These are phyloP conservation scores for Teunomyces tritomae DNA, from an alignment of 805 yeast genomes.

Conservation along the genomic window DNA sequence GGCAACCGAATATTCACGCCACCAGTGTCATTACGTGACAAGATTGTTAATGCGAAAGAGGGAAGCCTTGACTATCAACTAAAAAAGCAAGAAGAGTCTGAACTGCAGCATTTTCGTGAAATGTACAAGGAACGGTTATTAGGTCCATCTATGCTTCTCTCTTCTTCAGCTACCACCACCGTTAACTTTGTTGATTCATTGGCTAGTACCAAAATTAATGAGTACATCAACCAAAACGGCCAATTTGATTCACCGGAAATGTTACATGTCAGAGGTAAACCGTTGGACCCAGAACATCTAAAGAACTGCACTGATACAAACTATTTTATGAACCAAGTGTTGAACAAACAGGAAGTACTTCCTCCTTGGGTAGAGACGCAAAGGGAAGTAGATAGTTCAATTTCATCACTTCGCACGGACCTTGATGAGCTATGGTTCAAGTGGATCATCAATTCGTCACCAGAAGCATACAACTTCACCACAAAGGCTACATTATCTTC, in stretches of 20 bases:
- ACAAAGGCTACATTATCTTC: neutral
- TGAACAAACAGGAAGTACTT: constrained; percentile 69
- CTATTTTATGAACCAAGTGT: constrained; percentile 74
- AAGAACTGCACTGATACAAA: constrained; percentile 60
- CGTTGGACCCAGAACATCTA: constrained; percentile 52
- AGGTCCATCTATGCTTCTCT: constrained; percentile 52
- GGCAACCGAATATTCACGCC: constrained; percentile 18
- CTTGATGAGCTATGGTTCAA: constrained; percentile 29
- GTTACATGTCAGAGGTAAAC: constrained; percentile 55
- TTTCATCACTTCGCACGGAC: constrained; percentile 45
- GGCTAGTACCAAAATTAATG: constrained; percentile 76
- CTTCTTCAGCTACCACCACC: constrained; percentile 40
- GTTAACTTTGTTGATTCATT: constrained; percentile 57
- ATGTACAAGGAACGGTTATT: constrained; percentile 61
- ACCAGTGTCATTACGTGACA: constrained; percentile 25
- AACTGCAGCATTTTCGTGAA: constrained; percentile 51
- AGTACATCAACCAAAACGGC: constrained; percentile 63
- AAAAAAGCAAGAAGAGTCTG: constrained; percentile 17
- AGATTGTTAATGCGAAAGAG: constrained; percentile 63
- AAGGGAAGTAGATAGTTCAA: constrained; percentile 48
- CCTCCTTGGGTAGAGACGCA: constrained; percentile 93
- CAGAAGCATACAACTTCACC: constrained; percentile 1
- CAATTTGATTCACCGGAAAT: constrained; percentile 56
- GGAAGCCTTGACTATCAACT: constrained; percentile 61
- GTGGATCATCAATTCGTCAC: constrained; percentile 11